Evolutionary conservation across 1,284 basidiomycete genomes (phyloP), one percentile per base, ranked within the genome.

Genomic region (Cystobasidium pallidum): DNA sequence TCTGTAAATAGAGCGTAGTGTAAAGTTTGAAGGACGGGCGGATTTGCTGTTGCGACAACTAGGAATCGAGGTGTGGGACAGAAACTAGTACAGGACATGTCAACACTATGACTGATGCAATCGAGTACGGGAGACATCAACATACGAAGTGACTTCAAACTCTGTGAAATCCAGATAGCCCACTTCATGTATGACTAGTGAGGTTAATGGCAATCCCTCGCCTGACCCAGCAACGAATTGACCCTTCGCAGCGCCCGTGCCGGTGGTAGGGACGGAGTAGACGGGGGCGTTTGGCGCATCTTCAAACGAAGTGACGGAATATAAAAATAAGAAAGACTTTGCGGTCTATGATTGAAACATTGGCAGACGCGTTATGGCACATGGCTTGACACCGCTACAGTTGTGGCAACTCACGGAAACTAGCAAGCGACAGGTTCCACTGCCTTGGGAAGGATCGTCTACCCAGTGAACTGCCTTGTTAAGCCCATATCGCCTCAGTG

Each of bases 1-100:
- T 62, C 4, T 34, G 62, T 28, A 15, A 64, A 49, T 3, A 68
- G n/a, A 0, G 75, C 73, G 39, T 76, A 78, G 13, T 77, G 77
- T 10, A 78, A 30, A 47, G 75, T 70, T 8, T 75, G 75, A 2
- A 78, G 52, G 0, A 75, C 64, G 2, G 77, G 75, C 4, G 78
- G 78, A 36, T 76, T 77, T 13, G 73, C 67, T 0, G 77, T 73
- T 0, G 74, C 73, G 30, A 78, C 63, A 32, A 78, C 57, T 7
- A 78, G 71, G 3, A 66, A 73, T 6, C 70, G 21, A 0, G 68
- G 55, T 2, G 77, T 76, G 11, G 72, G 30, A 66, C 75, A 76
- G 19, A 77, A 73, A 34, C 77, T 77, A 66, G 4, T n/a, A 0
- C 7, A 2, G 3, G 3, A 61, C 19, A n/a, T 24, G 13, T 65